phyloP scores from a whole-genome alignment of 129 eudicot genomes.

The Flaveria linearis region DNA sequence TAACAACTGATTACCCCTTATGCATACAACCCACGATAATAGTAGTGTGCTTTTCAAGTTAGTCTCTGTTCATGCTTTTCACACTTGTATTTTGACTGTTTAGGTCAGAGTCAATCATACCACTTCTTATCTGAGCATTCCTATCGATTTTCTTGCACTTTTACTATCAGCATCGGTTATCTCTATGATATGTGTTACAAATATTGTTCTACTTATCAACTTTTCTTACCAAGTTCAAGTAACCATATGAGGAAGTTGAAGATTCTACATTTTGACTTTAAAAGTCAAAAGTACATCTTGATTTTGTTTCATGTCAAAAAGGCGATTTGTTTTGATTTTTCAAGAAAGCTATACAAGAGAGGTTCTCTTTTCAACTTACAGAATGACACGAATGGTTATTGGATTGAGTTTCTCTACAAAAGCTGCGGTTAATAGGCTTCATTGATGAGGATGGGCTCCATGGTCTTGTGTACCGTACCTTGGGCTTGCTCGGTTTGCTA shows the following conservation, averaged over 20 bases:
- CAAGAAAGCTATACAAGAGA: constrained; percentile 10
- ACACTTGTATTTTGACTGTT: constrained; percentile 16
- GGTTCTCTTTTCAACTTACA: constrained; percentile 48
- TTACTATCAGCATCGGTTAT: constrained; percentile 1
- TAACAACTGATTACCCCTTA: background rate
- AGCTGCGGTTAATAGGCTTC: constrained; percentile 50
- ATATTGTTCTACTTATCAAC: background rate
- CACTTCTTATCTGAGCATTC: background rate
- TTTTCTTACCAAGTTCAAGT: background rate
- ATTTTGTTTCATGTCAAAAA: background rate
- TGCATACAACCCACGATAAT: background rate
- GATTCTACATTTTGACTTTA: constrained; percentile 10
- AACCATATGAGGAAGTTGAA: background rate
- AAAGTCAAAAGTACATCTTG: constrained; percentile 26
- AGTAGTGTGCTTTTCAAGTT: constrained; percentile 6
- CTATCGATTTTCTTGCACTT: background rate
- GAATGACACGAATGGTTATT: constrained; percentile 36
- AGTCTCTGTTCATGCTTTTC: background rate
- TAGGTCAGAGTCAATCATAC: constrained; percentile 22
- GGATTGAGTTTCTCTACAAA: constrained; percentile 52
- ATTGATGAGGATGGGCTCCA: constrained; percentile 59
- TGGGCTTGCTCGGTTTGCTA: constrained; percentile 76
- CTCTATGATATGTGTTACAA: constrained; percentile 2
- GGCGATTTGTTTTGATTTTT: background rate
- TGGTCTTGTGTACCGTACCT: constrained; percentile 66